Conservation (phyloP, 768 basidiomycete species). For the Cantharellus anzutake region DNA sequence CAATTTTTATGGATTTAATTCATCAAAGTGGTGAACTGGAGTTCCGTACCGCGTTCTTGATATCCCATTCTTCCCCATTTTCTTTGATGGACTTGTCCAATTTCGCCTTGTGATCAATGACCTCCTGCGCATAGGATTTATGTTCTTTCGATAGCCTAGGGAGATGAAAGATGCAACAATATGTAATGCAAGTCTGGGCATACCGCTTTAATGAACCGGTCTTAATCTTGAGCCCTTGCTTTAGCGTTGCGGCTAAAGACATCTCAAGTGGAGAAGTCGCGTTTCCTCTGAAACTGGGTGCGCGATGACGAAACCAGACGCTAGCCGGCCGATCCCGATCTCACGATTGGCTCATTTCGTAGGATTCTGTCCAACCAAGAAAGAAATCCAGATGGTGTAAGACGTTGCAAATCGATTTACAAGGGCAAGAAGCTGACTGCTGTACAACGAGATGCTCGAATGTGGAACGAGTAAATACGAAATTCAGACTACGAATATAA, state of each 20-base stretch:
- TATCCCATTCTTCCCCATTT: constrained; percentile 44
- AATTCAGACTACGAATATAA: too few relatives aligned
- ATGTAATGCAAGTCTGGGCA: neutral
- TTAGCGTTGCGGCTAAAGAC: neutral
- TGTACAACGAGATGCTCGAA: too few relatives aligned
- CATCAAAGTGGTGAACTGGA: neutral
- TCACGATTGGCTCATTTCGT: too few relatives aligned
- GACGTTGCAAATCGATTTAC: too few relatives aligned
- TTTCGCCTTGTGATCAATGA: constrained; percentile 33
- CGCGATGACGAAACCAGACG: too few relatives aligned
- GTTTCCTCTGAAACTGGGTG: too few relatives aligned
- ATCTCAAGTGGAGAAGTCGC: neutral
- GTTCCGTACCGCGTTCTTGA: constrained; percentile 48
- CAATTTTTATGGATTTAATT: too few relatives aligned
- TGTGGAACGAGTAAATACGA: too few relatives aligned
- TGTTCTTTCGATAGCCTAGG: constrained; percentile 51
- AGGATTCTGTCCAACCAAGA: too few relatives aligned
- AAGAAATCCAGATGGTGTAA: too few relatives aligned
- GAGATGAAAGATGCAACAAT: constrained; percentile 7
- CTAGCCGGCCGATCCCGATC: too few relatives aligned
- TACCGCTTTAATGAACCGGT: constrained; percentile 46
- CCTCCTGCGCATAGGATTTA: constrained; percentile 44
- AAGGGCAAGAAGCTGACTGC: too few relatives aligned
- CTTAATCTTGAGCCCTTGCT: constrained; percentile 64
- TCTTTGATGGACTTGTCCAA: constrained; percentile 31